Percentiles rank a stretch among this genome's conserved stretches.
Conservation (phyloP, 257 asterid genomes). For the Prunella vulgaris region DNA sequence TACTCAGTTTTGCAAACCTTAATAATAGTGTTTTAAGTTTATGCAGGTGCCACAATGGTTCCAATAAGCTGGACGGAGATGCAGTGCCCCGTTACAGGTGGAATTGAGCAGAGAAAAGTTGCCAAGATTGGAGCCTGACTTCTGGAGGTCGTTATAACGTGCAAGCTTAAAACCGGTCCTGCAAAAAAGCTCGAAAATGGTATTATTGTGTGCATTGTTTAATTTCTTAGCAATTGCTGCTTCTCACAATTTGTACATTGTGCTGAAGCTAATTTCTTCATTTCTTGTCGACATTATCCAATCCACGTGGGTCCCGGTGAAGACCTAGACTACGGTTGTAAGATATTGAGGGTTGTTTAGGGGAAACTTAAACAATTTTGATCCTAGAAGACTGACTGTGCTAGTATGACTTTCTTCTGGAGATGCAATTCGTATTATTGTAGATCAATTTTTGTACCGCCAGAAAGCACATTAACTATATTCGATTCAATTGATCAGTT, state of each 20-base stretch:
- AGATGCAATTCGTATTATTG: not conserved
- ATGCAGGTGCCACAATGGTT: constrained; percentile 77
- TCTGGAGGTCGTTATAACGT: not conserved
- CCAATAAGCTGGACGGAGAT: constrained; percentile 96
- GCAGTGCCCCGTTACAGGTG: constrained; percentile 92
- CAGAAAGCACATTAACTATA: not conserved
- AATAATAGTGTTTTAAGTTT: not conserved
- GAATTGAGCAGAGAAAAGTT: constrained; percentile 82
- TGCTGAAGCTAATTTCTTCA: not conserved
- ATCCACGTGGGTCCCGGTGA: not conserved
- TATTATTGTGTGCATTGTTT: not conserved
- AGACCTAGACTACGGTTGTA: not conserved
- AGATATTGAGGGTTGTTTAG: not conserved
- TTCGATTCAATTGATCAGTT: too few relatives aligned
- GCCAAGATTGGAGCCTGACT: constrained; percentile 60
- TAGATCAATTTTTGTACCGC: not conserved
- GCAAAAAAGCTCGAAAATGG: not conserved
- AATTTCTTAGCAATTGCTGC: not conserved
- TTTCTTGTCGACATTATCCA: not conserved
- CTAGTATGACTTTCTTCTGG: not conserved
- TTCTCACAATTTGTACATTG: constrained; percentile 4
- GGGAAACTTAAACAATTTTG: constrained; percentile 8
- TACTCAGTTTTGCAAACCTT: not conserved
- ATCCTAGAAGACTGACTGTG: not conserved
- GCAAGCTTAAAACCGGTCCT: not conserved